Base-by-base conservation (phyloP, 352 stramenopile species). In the Phytophthora constricta region DNA sequence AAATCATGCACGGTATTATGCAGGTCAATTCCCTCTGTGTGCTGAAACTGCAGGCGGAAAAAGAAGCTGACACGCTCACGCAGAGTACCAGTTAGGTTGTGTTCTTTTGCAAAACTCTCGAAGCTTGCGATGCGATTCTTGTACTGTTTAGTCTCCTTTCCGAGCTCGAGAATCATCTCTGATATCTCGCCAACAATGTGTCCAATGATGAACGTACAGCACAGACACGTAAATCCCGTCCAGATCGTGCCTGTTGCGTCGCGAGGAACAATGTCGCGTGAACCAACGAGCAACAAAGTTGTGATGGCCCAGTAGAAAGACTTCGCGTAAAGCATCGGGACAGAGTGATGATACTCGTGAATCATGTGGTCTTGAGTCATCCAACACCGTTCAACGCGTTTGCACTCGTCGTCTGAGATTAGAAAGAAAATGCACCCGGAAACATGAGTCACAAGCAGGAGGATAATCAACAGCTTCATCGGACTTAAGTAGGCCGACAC, bases 121-220 rank as follows among this genome's bases (percentile, higher is more conserved):
- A 93, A 95, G 57, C 72, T 89, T 20, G 90, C 80, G 27, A 92
- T 79, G 0, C 80, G 79, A 17, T 63, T 70, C 52, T 92, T 90
- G 62, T 91, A 84, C 26, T 95, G 70, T 37, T 93, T 91, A 0
- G 48, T 65, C 17, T 93, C 82, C 39, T 93, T 93, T 25, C 84
- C 85, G 51, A 93, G 74, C 31, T 91, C 77, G 5, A 92, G 64
- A 46, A 95, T 93, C n/a, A 93, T 68, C 10, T 91, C 84, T 1
- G 86, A 93, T 13, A 95, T 66, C 42, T 91, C 83, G 5, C 82
- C 86, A n/a, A 93, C 71, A 43, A 92, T 90, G 57, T 92, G 78
- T 3, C 85, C 83, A 62, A 93, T 90, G 43, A 92, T 76, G 39
- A 91, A 93, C 11, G 84, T 90, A 43, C 82, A 91, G 17, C 66